Base-by-base conservation (phyloP, 495 filamentous ascomycete species). In the Tuber aestivum region DNA sequence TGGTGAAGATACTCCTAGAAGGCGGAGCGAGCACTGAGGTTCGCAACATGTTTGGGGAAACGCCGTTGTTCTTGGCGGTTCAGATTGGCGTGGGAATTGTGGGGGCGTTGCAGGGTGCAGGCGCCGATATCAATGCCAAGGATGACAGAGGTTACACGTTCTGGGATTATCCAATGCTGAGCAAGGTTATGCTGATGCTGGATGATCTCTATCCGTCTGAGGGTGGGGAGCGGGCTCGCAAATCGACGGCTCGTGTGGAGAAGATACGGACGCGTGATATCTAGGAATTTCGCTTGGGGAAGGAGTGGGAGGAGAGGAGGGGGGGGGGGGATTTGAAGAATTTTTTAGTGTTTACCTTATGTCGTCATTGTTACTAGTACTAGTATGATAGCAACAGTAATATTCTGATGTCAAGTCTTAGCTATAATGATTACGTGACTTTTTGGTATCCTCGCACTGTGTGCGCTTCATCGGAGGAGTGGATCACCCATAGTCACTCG, bases 131-230 rank as follows among this genome's bases (percentile, higher is more conserved):
- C n/a, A 61, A 32, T 32, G n/a, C 50, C 50, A 61, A 61, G 50
- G 50, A 61, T 61, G 12, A 32, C 50, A 61, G n/a, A 32, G 50
- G 23, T 27, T 61, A 6, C 50, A 32, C 50, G 2, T 61, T 61
- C 27, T 61, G n/a, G 50, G 50, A 61, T 61, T 61, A 61, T 61
- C 50, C 50, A 32, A 61, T 61, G n/a, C 32, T n/a, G 50, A 61
- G 14, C 50, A 32, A 32, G n/a, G 50, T 61, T 61, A 27, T 61
- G 50, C 50, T 8, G n/a, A 61, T 61, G 50, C 1, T 61, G n/a
- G 50, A 32, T 32, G 50, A 61, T 27, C 50, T 27, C 50, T 61
- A 3, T 2, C 27, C n/a, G 16, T 3, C n/a, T 16, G n/a, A 61
- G n/a, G n/a, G 23, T 6, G 50, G n/a, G 50, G 50, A 32, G 50